Evolutionary conservation across 257 asterid species (phyloP).

Genomic region (Echites panduratus): DNA sequence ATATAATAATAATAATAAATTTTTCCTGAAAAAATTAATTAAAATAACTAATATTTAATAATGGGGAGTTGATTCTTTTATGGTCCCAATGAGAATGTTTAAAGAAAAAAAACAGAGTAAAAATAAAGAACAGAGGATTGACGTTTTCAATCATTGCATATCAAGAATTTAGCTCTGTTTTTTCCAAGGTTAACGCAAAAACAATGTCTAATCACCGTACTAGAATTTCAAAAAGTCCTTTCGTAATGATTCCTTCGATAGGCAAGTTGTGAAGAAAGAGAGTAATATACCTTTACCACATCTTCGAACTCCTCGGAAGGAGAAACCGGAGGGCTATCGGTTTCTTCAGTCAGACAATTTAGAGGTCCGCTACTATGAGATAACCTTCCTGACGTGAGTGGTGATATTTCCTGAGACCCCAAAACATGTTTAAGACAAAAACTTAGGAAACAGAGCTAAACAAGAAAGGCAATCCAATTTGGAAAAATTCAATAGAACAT

Average conservation of each 20-base stretch:
- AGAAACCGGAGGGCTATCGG: constrained; percentile 83
- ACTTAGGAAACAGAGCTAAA: neutral
- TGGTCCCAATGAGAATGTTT: neutral
- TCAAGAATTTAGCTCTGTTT: neutral
- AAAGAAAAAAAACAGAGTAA: neutral
- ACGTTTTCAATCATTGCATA: too few species aligned
- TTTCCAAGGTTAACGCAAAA: too few species aligned
- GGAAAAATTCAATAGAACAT: neutral
- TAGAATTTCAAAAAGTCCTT: too few species aligned
- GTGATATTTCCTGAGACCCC: constrained; percentile 71
- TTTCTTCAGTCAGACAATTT: constrained; percentile 76
- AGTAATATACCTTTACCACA: constrained; percentile 62
- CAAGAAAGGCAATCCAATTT: neutral
- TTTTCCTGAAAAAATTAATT: too few species aligned
- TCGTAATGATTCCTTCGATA: too few species aligned
- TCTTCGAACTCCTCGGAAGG: constrained; percentile 92
- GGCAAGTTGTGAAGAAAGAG: too few species aligned
- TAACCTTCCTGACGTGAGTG: constrained; percentile 91
- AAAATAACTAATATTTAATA: too few species aligned
- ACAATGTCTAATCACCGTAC: too few species aligned
- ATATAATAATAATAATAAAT: too few species aligned
- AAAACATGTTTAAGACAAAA: neutral
- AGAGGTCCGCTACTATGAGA: constrained; percentile 97
- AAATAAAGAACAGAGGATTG: neutral
- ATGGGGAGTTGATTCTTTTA: neutral